Evolutionary conservation across 805 yeast species (phyloP), one percentile per base, ranked within the genome.

Genomic region (Nakazawaea anatomiae): DNA sequence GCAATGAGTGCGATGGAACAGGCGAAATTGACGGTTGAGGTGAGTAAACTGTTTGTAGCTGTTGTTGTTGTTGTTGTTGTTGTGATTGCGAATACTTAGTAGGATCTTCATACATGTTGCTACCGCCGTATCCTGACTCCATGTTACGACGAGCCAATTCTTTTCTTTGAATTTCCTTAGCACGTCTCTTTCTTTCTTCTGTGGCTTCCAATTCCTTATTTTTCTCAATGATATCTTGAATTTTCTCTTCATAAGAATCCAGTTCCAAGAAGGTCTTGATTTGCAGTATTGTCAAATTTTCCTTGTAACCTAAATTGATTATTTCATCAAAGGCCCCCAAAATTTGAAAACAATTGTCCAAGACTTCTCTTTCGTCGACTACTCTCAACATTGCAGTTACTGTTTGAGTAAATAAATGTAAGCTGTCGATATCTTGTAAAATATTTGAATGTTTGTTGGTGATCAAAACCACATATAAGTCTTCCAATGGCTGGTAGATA

Each of bases 201-300:
- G 89, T 84, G 40, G 99, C 99, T 69, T 92, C 99, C 61, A 88
- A 73, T 71, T 94, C 99, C 72, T 94, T 94, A 74, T 94, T 94
- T 68, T 91, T 83, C 71, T 89, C 98, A 61, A 94, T 94, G 66
- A 94, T 91, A 66, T 94, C 97, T 74, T 94, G 98, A 64, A 95
- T 92, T 75, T 89, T 92, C 72, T 94, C 99, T 71, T 94, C 99
- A 67, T 94, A 97, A 40, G 96, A 87, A 70, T 94, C 98, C 98
- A 94, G 92, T 65, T 89, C 92, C 72, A 94, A 74, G 70, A 88
- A 92, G 10, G 95, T 88, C 66, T 80, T 82, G 56, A 94, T 87
- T 72, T 94, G 98, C 53, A 83, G 67, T 57, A 85, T 66, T 0
- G 94, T 81, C 57, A 92, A 72, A 68, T 89, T 87, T 67, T 94